Conservation (phyloP, 2,329 filamentous ascomycete genomes). For the Aspergillus pseudoterreus region DNA sequence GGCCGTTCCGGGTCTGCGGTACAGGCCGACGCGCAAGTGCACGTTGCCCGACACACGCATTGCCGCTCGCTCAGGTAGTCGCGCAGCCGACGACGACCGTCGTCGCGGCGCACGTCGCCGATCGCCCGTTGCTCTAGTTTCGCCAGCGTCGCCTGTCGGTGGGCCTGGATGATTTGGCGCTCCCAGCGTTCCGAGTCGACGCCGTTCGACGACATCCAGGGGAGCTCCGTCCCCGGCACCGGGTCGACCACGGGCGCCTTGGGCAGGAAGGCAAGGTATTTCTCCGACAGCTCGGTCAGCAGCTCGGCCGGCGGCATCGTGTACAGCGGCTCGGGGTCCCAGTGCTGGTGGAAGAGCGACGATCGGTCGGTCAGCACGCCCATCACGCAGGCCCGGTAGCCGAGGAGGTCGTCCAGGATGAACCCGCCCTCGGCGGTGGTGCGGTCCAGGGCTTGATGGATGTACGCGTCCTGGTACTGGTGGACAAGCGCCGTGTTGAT, state of each 20-base stretch:
- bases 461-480: constrained; percentile 27
- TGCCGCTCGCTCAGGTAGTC: constrained; percentile 28
- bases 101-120: constrained; percentile 31
- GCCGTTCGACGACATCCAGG: constrained; percentile 19
- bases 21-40: constrained; percentile 32
- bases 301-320: constrained; percentile 25
- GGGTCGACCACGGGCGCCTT: constrained; percentile 12
- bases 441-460: constrained; percentile 20
- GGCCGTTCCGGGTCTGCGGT: constrained; percentile 24
- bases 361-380: constrained; percentile 20
- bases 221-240: constrained; percentile 17
- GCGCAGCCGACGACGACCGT: constrained; percentile 21
- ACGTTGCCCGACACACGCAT: constrained; percentile 34
- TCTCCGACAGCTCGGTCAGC: constrained; percentile 33
- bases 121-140: constrained; percentile 32
- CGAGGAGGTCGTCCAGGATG: constrained; percentile 22
- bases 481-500: constrained; percentile 25
- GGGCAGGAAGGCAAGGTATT: constrained; percentile 28
- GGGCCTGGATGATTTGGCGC: constrained; percentile 23
- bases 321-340: constrained; percentile 29
- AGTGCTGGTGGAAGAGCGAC: constrained; percentile 23
- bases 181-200: constrained; percentile 15
- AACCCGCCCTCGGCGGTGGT: constrained; percentile 9
- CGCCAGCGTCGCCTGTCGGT: constrained; percentile 32
- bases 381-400: constrained; percentile 27